phyloP scores from a whole-genome alignment of 768 basidiomycete species.

The Epithele typhae region DNA sequence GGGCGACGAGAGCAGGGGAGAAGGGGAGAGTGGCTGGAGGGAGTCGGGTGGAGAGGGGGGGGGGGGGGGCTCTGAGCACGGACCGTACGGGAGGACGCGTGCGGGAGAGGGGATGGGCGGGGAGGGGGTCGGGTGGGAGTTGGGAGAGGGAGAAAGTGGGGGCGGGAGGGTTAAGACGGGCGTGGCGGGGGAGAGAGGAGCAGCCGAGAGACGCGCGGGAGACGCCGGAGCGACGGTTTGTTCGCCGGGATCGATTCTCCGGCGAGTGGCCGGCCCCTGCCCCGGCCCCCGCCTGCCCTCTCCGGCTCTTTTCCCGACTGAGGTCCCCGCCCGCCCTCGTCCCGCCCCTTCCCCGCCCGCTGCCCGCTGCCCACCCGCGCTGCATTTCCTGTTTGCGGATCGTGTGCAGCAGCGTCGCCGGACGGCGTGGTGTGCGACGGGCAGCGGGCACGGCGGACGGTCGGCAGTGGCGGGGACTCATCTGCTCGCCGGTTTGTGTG shows the following conservation, averaged over 20 bases:
- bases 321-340: neutral
- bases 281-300: neutral
- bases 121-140: neutral
- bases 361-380: neutral
- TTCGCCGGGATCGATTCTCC: constrained; percentile 16
- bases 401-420: too few species aligned
- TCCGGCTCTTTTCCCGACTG: neutral
- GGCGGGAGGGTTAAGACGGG: neutral
- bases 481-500: too few species aligned
- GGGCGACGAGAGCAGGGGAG: constrained; percentile 1
- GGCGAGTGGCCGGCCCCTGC: constrained; percentile 9
- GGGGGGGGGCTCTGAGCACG: neutral
- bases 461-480: too few species aligned
- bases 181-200: neutral
- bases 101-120: neutral
- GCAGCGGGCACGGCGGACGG: too few species aligned
- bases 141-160: neutral
- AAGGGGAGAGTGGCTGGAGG: constrained; percentile 4
- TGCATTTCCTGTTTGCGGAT: too few species aligned
- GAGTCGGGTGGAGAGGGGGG: neutral
- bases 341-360: neutral
- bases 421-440: too few species aligned
- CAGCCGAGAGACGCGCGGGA: neutral
- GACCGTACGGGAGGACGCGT: neutral
- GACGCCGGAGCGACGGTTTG: neutral